phyloP scores from a whole-genome alignment of 139 green algal genomes.

The Coccomyxa sp. region DNA sequence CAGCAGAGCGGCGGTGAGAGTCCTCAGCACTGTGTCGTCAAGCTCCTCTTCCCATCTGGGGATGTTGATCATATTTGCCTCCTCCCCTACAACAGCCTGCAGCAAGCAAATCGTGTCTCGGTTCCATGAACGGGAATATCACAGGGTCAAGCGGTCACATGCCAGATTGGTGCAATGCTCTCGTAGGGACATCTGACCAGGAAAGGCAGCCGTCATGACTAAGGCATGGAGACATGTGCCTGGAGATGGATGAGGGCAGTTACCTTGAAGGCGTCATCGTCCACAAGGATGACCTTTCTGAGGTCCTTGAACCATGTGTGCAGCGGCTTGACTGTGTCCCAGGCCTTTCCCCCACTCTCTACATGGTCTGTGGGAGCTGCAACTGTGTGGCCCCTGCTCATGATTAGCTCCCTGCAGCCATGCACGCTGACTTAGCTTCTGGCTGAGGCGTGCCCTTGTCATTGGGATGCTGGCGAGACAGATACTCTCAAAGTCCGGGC shows the following conservation, averaged over 20 bases:
- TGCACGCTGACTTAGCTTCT: background rate
- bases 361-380: slow-evolving; percentile 16
- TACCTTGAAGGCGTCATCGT: slow-evolving; percentile 59
- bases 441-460: background rate
- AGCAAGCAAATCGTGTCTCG: too few species aligned
- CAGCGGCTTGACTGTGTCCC: slow-evolving; percentile 68
- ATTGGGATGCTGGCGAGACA: background rate
- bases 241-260: background rate
- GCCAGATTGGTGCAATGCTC: too few species aligned
- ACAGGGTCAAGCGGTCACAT: too few species aligned
- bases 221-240: too few species aligned
- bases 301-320: slow-evolving; percentile 32
- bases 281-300: slow-evolving; percentile 44
- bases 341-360: slow-evolving; percentile 35
- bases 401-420: background rate
- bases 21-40: too few species aligned
- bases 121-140: too few species aligned
- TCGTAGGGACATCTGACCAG: too few species aligned
- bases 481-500: background rate
- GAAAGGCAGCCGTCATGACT: too few species aligned
- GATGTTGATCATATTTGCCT: too few species aligned
- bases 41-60: too few species aligned
- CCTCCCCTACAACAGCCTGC: too few species aligned
- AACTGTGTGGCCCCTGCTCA: slow-evolving; percentile 25
- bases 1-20: too few species aligned